These are phyloP conservation scores for Lipomyces mesembrius DNA, from an alignment of 805 yeast genomes.

Conservation along the genomic window DNA sequence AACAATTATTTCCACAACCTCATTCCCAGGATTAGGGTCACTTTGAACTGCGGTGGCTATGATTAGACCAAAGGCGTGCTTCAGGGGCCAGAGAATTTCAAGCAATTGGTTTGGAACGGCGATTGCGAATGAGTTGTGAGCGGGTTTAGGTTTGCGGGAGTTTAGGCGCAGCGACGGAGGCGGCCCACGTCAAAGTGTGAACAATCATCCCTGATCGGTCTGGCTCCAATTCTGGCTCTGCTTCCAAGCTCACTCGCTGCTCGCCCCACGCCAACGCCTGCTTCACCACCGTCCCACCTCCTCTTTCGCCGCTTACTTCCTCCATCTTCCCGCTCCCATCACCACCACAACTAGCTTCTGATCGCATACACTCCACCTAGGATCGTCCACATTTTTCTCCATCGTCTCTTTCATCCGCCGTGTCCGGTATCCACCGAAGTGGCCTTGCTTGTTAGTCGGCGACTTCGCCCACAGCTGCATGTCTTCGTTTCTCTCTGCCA, in stretches of 20 bases:
- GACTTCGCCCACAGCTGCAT: background rate
- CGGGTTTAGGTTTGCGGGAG: background rate
- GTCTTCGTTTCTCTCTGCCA: constrained; percentile 2
- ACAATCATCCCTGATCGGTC: constrained; percentile 4
- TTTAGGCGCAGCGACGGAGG: background rate
- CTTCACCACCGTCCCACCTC: background rate
- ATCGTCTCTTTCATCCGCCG: background rate
- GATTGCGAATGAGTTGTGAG: background rate
- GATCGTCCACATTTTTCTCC: background rate
- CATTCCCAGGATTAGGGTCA: background rate
- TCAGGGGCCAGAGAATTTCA: background rate
- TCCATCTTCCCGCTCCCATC: background rate
- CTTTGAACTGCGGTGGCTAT: background rate
- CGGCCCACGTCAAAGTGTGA: background rate
- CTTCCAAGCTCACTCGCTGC: background rate
- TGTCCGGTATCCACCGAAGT: background rate
- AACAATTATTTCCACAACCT: too few species aligned
- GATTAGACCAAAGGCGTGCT: too few species aligned
- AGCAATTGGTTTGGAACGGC: background rate
- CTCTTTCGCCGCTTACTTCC: background rate
- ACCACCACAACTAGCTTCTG: background rate
- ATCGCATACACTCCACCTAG: background rate
- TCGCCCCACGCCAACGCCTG: background rate
- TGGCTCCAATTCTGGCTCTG: background rate
- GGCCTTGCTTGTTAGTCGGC: background rate